Evolutionary conservation across 1,284 basidiomycete species (phyloP), one percentile per base, ranked within the genome.

Genomic region (Psilocybe mexicana): DNA sequence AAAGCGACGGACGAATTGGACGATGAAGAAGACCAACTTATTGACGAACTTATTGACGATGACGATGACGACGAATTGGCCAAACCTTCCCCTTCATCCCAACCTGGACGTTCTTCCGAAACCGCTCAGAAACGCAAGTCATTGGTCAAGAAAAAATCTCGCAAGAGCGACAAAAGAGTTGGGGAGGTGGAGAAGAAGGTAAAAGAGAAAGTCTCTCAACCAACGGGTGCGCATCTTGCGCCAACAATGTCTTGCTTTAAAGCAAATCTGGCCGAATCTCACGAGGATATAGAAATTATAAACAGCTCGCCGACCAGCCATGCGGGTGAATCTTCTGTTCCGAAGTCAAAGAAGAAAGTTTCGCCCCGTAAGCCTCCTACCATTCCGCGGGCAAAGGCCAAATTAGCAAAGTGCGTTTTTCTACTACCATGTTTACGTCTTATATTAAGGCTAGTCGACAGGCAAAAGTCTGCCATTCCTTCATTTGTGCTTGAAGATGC

Each of bases 21-120:
- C 45, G 88, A 88, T 3, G 87, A 91, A 67, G 87, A 89, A 71
- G 88, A 90, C 74, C 85, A 89, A 64, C 80, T 90, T 62, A 85
- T 88, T 63, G 88, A 91, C 70, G 88, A 90, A 55, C 65, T 67
- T 40, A 62, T 65, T 42, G 65, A 68, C 45, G 67, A 68, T 54
- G 64, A 68, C 51, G 61, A 18, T 18, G 18, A 87, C 56, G 80
- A 83, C 54, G 79, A 81, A 42, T 59, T 63, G 28, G 58, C 65
- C 59, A 71, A 70, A 56, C 71, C 76, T 33, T 68, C 73, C 18
- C 71, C 73, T 49, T 69, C 72, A 49, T 65, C 72, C 6, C 65
- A 69, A 59, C 66, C 74, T 51, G 66, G 68, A 12, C 72, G 70
- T 55, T 65, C 70, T 58, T 63, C 70, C 40, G 75, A 75, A 47